Evolutionary conservation across 176 grass and related monocot species (phyloP), one percentile per base, ranked within the genome.

Genomic region (Puccinellia tenuiflora): DNA sequence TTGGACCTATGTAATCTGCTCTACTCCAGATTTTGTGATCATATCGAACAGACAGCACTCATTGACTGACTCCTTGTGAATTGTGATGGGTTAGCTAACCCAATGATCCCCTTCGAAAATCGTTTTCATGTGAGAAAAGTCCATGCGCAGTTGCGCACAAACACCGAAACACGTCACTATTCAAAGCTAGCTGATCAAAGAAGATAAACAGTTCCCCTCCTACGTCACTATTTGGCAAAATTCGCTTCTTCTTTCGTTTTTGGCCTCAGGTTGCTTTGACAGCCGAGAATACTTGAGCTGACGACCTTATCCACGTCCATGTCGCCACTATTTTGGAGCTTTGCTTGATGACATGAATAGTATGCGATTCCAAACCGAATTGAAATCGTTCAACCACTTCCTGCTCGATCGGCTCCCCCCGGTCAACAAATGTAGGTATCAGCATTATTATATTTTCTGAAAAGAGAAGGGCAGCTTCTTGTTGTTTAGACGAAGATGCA

Each of bases 271-370:
- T 45, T 13, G 12, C 12, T 69, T 78, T 60, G 83, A 59, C 75
- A 16, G 1, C 13, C 34, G 11, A 31, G 37, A n/a, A 60, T 42
- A 28, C 24, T 54, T 0, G 29, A 20, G 3, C 43, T 47, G 18
- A 59, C 68, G 56, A 75, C 78, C 85, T 75, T 86, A 86, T 81
- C 68, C 68, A 33, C 50, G 67, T 63, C 84, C 76, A 39, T 40
- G 84, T 86, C 76, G 71, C 7, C 66, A n/a, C 60, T 7, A 1
- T 45, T 53, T 28, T 42, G 22, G n/a, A 54, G 5, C 33, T 26
- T 33, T 18, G 47, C 0, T 5, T 13, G 25, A 29, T 35, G 30
- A 6, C 60, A 18, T 14, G 60, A 63, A 10, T 21, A 37, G 29
- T 20, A 33, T 14, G 31, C 8, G 7, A 66, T 66, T 35, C 63